A percentile compares a stretch with the other conserved stretches of the same genome.
phyloP scores from a whole-genome alignment of 2,329 filamentous ascomycete species.

The Penicillium paneum region DNA sequence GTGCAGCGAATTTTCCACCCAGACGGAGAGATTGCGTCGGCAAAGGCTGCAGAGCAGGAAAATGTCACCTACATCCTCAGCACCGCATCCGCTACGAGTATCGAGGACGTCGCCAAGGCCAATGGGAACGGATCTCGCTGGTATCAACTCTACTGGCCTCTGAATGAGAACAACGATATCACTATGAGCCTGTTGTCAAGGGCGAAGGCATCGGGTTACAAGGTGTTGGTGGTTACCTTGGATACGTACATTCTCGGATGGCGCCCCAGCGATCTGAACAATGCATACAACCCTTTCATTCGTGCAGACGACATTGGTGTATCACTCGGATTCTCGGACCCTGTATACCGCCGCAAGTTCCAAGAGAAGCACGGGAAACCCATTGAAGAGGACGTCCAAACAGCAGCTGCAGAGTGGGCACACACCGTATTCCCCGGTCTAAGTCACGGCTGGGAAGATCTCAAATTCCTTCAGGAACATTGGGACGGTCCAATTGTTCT shows the following conservation, averaged over 20 bases:
- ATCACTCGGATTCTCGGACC: conserved; percentile 62
- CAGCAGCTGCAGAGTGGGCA: conserved; percentile 52
- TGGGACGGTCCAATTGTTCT: conserved; percentile 63
- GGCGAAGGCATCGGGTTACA: conserved; percentile 60
- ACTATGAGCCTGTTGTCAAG: conserved; percentile 60
- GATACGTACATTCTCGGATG: conserved; percentile 68
- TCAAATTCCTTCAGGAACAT: conserved; percentile 53
- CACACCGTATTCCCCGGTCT: conserved; percentile 52
- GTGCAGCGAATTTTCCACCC: conserved; percentile 65
- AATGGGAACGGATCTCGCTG: conserved; percentile 58
- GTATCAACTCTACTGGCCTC: conserved; percentile 74
- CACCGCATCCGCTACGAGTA: conserved; percentile 60
- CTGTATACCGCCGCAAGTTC: conserved; percentile 59
- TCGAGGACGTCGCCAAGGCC: conserved; percentile 63
- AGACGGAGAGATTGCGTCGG: conserved; percentile 61
- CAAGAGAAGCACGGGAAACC: conserved; percentile 42
- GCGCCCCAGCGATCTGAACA: conserved; percentile 64
- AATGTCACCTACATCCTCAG: conserved; percentile 64
- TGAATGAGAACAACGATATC: conserved; percentile 55
- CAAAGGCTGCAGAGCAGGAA: conserved; percentile 56
- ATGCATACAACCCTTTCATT: conserved; percentile 47
- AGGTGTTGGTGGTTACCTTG: conserved; percentile 66
- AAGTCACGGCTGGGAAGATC: conserved; percentile 58
- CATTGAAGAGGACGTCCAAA: conserved; percentile 46
- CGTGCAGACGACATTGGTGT: conserved; percentile 47